A percentile compares a stretch with the other conserved stretches of the same genome.
phyloP scores from a whole-genome alignment of 768 basidiomycete species.

The Trametes elegans region DNA sequence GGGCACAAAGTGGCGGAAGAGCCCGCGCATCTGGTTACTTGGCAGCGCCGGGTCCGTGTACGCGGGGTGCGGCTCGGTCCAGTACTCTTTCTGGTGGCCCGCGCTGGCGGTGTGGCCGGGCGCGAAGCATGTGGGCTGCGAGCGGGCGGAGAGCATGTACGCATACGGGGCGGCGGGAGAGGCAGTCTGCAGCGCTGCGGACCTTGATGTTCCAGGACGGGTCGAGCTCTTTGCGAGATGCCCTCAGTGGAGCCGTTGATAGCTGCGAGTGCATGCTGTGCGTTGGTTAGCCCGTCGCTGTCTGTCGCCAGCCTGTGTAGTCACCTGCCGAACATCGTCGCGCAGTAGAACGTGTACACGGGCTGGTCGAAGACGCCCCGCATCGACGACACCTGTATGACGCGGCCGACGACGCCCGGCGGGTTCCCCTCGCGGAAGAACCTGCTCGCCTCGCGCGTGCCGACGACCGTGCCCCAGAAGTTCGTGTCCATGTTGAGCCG shows the following conservation, averaged over 20 bases:
- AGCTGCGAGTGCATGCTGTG: too few species aligned
- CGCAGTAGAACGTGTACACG: conserved; percentile 14
- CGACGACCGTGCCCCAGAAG: conserved; percentile 30
- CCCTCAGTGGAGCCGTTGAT: conserved; percentile 29
- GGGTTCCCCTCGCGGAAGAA: conserved; percentile 38
- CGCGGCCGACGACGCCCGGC: conserved; percentile 32
- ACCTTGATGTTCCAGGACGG: conserved; percentile 38
- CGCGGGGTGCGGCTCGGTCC: too few species aligned
- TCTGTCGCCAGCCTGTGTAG: not conserved
- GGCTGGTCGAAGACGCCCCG: conserved; percentile 19
- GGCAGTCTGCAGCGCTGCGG: too few species aligned
- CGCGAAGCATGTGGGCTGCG: too few species aligned
- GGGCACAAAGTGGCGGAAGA: too few species aligned
- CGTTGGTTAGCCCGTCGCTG: too few species aligned
- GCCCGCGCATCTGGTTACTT: too few species aligned
- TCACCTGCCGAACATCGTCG: conserved; percentile 6
- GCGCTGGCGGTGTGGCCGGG: too few species aligned
- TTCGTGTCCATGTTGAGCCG: conserved; percentile 24
- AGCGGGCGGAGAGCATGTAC: too few species aligned
- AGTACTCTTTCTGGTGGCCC: too few species aligned
- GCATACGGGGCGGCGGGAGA: too few species aligned
- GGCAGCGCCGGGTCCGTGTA: too few species aligned
- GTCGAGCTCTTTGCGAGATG: conserved; percentile 31
- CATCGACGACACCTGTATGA: conserved; percentile 36
- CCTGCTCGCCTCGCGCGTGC: conserved; percentile 32